Evolutionary conservation across 768 basidiomycete genomes (phyloP).

Genomic region (Calvatia gigantea): DNA sequence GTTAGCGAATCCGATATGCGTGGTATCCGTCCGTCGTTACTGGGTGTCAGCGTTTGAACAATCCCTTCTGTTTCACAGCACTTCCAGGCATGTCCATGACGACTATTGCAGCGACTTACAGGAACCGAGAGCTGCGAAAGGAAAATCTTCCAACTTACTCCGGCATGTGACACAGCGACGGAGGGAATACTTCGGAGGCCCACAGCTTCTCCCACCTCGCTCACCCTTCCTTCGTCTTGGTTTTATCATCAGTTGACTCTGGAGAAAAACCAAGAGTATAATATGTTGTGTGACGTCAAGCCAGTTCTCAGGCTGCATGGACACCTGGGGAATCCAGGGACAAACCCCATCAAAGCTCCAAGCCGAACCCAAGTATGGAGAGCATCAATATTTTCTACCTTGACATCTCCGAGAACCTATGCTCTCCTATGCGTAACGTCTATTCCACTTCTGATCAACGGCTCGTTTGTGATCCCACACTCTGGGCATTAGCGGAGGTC

Average conservation of each 20-base stretch:
- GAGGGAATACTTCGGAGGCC: constrained; percentile 1
- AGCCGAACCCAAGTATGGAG: background rate
- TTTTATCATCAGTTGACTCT: background rate
- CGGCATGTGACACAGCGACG: constrained; percentile 1
- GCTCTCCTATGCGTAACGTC: background rate
- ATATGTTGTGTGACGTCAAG: background rate
- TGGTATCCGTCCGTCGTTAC: no score
- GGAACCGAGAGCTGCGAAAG: background rate
- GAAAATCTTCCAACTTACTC: background rate
- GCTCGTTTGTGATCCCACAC: background rate
- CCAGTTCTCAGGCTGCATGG: background rate
- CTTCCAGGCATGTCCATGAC: no score
- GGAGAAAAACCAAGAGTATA: background rate
- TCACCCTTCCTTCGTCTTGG: background rate
- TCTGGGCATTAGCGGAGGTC: background rate
- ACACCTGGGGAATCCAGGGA: background rate
- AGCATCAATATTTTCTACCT: background rate
- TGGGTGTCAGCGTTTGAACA: no score
- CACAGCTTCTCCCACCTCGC: background rate
- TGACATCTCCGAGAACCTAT: constrained; percentile 3
- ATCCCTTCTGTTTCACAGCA: no score
- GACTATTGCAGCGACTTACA: no score
- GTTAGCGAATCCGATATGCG: no score
- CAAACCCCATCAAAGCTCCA: background rate
- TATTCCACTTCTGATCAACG: background rate